Evolutionary conservation across 2,329 filamentous ascomycete species (phyloP), one percentile per base, ranked within the genome.

Genomic region (Coniochaeta pulveracea): DNA sequence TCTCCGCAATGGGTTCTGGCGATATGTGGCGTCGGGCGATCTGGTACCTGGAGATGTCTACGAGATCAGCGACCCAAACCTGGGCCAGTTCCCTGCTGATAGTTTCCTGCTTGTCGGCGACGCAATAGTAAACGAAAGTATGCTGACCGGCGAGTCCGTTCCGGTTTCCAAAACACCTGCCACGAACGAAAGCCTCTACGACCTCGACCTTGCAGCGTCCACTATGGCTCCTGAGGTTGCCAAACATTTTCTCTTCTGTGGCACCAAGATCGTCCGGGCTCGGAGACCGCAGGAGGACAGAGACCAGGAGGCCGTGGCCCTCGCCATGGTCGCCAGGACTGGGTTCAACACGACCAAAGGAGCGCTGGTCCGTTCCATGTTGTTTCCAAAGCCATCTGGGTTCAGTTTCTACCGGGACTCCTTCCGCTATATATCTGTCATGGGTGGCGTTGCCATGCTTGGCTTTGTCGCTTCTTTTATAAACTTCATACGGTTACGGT

Each of bases 391-490:
- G 50, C 91, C 91, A 2, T 94, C 89, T 1, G 89, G 89, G 0
- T 98, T 98, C 72, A 96, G 93, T 49, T 98, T 98, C 53, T 98
- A 98, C 55, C 76, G 85, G 26, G 91, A 98, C 55, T 95, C 89
- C 0, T 98, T 98, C 60, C 77, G 88, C 15, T 98, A 98, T 54
- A 96, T 98, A 39, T 86, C 84, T 4, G 91, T 98, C 39, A 98
- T 98, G 91, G 89, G 73, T 5, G 61, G 77, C 26, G 79, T 98
- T 46, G 93, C 91, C 15, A 60, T 78, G 31, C 55, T 96, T 32
- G 91, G 93, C 0, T 98, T 98, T 50, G 63, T 88, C 15, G 86
- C 81, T 1, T 96, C 91, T 0, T 80, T 98, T 45, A 63, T 93
- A 57, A 98, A 98, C 55, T 98, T 98, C 52, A 63, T 98, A 34